These are phyloP conservation scores for Mycena latifolia DNA, from an alignment of 768 basidiomycete species.

Conservation along the genomic window DNA sequence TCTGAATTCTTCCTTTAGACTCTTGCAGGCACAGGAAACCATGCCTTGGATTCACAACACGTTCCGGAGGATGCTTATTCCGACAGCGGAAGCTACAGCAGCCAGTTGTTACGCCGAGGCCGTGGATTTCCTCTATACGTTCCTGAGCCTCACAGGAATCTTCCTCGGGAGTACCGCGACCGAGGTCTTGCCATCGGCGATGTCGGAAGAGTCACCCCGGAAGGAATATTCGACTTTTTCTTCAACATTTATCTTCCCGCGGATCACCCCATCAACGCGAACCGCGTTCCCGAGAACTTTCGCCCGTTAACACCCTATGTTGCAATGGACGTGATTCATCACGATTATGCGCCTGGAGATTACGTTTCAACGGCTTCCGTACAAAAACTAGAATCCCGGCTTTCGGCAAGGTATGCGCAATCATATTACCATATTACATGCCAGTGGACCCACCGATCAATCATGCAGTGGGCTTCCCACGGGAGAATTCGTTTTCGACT, in stretches of 20 bases:
- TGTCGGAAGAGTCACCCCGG: conserved; percentile 45
- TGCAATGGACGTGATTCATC: conserved; percentile 6
- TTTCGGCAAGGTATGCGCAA: not conserved
- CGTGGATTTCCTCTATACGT: too few relatives aligned
- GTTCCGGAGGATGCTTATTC: not conserved
- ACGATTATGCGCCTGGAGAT: not conserved
- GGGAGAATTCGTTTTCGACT: not conserved
- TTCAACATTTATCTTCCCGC: too few relatives aligned
- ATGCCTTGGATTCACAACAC: too few relatives aligned
- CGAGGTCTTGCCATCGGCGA: conserved; percentile 48
- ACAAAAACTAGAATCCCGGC: not conserved
- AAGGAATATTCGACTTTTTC: conserved; percentile 49
- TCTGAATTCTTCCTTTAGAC: too few relatives aligned
- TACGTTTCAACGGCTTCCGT: conserved; percentile 7
- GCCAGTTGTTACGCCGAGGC: conserved; percentile 23
- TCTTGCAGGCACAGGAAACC: too few relatives aligned
- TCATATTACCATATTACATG: too few relatives aligned
- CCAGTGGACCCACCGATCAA: too few relatives aligned
- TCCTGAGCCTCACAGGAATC: conserved; percentile 39
- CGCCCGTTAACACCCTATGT: not conserved
- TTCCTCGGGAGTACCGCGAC: conserved; percentile 37
- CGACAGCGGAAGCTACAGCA: conserved; percentile 20
- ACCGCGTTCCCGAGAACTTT: conserved; percentile 42
- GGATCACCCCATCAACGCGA: conserved; percentile 43
- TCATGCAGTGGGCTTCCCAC: not conserved